A percentile compares a stretch with the other conserved stretches of the same genome.
Evolutionary conservation across 139 green algal genomes (phyloP).

Genomic region (Marvania coccoides): DNA sequence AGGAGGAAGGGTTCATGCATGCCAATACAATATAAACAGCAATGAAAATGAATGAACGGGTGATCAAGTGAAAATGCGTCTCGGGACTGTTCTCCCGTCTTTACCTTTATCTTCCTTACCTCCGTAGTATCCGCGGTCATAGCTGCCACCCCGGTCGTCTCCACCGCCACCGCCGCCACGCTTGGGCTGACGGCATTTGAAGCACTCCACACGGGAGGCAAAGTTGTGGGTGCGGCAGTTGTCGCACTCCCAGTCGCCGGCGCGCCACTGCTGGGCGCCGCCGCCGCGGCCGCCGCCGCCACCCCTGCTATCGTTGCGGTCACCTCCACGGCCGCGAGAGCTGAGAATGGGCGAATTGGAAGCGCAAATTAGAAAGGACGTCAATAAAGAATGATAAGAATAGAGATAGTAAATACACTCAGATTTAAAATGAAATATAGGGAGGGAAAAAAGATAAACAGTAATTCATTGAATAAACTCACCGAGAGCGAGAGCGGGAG

Average conservation of each 20-base stretch:
- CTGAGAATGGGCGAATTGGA: too few species aligned
- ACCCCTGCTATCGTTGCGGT: not conserved
- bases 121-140: not conserved
- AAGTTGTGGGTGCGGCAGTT: constrained; percentile 38
- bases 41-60: too few species aligned
- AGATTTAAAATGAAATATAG: too few species aligned
- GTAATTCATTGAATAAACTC: too few species aligned
- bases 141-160: not conserved
- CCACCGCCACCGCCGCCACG: not conserved
- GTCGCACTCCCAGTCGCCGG: constrained; percentile 34
- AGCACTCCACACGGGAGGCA: constrained; percentile 31
- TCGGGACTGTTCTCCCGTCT: too few species aligned
- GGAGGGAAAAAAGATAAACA: too few species aligned
- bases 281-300: not conserved
- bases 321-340: not conserved
- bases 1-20: too few species aligned
- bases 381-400: too few species aligned
- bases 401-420: too few species aligned
- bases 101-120: not conserved
- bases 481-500: constrained; percentile 4
- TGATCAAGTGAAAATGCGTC: too few species aligned
- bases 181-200: constrained; percentile 26
- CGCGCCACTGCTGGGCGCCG: not conserved
- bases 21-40: too few species aligned
- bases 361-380: too few species aligned